phyloP scores from a whole-genome alignment of 176 grass and related monocot genomes.

The Eleusine coracana region DNA sequence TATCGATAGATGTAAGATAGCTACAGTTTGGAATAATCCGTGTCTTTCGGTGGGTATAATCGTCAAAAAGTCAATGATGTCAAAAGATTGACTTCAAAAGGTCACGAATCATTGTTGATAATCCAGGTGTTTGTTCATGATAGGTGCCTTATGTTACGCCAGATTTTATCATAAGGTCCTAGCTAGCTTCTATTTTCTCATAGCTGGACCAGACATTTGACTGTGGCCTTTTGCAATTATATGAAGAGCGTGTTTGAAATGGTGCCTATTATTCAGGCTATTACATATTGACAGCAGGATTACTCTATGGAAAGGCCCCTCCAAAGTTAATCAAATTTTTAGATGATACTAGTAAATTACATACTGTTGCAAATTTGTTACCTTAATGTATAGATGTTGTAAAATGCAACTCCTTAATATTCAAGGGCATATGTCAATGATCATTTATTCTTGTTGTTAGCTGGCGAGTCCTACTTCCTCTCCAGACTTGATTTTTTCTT shows the following conservation, averaged over 20 bases:
- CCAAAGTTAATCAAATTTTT: slow-evolving; percentile 1
- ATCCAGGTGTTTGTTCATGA: slow-evolving; percentile 28
- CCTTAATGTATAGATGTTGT: not conserved
- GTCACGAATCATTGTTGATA: slow-evolving; percentile 13
- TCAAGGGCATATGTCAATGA: not conserved
- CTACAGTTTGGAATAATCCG: not conserved
- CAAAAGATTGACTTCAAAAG: not conserved
- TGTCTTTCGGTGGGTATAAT: not conserved
- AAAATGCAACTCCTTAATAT: not conserved
- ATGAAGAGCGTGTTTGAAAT: not conserved
- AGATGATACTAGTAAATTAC: not conserved
- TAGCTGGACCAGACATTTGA: not conserved
- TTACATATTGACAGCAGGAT: not conserved
- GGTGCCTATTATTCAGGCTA: not conserved
- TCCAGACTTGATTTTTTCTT: slow-evolving; percentile 17
- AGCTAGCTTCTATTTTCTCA: not conserved
- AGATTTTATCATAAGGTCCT: not conserved
- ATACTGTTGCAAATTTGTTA: not conserved
- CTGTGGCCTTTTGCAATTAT: not conserved
- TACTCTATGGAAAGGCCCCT: not conserved
- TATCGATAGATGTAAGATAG: slow-evolving; percentile 20
- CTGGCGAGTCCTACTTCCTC: slow-evolving; percentile 17
- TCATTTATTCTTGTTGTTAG: not conserved
- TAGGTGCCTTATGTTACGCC: not conserved
- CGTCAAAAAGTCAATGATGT: not conserved